Evolutionary conservation across 495 filamentous ascomycete genomes (phyloP), one percentile per base, ranked within the genome.

Genomic region (Aspergillus haitiensis): DNA sequence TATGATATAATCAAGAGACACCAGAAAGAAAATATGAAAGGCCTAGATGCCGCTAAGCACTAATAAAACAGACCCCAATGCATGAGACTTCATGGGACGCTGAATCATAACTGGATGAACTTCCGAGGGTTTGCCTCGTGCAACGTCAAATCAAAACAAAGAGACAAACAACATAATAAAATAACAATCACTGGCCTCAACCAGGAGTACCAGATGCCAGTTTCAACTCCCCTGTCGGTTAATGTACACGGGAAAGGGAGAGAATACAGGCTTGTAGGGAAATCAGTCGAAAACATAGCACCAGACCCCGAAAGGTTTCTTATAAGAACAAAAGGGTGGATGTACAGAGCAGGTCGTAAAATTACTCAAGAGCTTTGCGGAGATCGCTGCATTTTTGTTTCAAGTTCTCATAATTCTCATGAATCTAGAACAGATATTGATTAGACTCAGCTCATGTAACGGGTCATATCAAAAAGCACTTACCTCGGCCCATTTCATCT

Each of bases 401-500:
- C 27, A 93, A 81, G 11, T 84, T 81, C 67, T 96, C 91, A 67
- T 95, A 84, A 61, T 90, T 84, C 82, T 94, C 73, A 21, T 69
- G 70, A 27, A 73, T 55, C 71, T 72, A 60, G 62, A 55, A 45
- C 65, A 51, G 31, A 58, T 32, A 11, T 39, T 9, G 40, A 18
- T 59, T 70, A 64, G 68, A 13, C 15, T 6, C 10, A 45, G 39
- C 9, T 34, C 39, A 0, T 33, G 54, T 59, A 48, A 21, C 4
- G n/a, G 10, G 11, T 8, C 32, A 11, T 21, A 2, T 6, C 16
- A 13, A 37, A 32, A 6, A 16, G 57, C 35, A 10, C 62, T 68
- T 82, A 97, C 94, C 87, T 97, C 91, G 33, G 94, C 94, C 77
- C 89, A 89, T 64, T 84, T 82, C 92, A 99, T 91, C 82, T 99